phyloP scores from a whole-genome alignment of 2,329 filamentous ascomycete genomes.

The Aspergillus ochraceus region DNA sequence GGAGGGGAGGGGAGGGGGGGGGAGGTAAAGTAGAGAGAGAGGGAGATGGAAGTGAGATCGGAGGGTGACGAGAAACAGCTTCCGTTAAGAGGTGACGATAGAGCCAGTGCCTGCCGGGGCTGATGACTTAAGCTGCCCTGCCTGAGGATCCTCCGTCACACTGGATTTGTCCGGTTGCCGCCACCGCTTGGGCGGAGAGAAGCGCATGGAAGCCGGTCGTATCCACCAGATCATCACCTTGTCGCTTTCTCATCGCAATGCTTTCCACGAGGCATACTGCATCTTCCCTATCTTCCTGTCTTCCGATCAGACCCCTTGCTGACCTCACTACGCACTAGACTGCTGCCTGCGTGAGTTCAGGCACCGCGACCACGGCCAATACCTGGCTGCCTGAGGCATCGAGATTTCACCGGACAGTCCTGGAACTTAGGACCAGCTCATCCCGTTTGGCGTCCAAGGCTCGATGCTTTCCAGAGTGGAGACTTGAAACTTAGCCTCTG shows the following conservation, averaged over 20 bases:
- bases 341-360: not conserved
- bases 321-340: no score
- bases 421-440: not conserved
- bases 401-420: no score
- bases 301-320: no score
- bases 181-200: slow-evolving; percentile 33
- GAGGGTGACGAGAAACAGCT: slow-evolving; percentile 29
- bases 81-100: slow-evolving; percentile 43
- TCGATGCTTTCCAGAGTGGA: not conserved
- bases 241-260: no score
- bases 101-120: slow-evolving; percentile 10
- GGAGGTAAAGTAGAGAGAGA: slow-evolving; percentile 9
- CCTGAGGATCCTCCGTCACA: slow-evolving; percentile 4
- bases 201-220: slow-evolving; percentile 41
- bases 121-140: slow-evolving; percentile 33
- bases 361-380: not conserved
- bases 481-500: not conserved
- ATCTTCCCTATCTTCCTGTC: no score
- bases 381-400: not conserved
- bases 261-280: no score
- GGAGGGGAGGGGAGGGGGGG: slow-evolving; percentile 7
- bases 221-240: slow-evolving; percentile 2
- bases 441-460: not conserved
- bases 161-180: slow-evolving; percentile 21
- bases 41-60: slow-evolving; percentile 27